Percentiles rank a stretch among this genome's conserved stretches.
Evolutionary conservation across 169 alveolate genomes (phyloP).

Genomic region (Plasmodium relictum): DNA sequence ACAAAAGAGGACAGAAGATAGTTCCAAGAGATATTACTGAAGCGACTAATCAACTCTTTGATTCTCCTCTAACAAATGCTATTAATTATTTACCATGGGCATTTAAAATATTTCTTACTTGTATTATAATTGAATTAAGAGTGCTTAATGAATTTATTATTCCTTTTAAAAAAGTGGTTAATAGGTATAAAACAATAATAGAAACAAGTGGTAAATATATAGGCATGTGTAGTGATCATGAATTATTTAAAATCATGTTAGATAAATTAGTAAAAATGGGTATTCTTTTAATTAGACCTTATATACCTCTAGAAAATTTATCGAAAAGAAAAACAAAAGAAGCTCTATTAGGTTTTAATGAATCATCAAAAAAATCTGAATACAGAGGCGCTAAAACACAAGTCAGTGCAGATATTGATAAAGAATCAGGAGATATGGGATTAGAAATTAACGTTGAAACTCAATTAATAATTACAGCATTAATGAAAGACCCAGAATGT

Average conservation of each 20-base stretch:
- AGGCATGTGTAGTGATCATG: conserved; percentile 70
- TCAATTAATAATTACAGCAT: conserved; percentile 66
- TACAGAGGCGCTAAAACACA: conserved; percentile 25
- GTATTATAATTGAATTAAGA: conserved; percentile 79
- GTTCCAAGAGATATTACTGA: conserved; percentile 82
- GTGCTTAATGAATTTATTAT: conserved; percentile 81
- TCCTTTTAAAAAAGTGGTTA: conserved; percentile 79
- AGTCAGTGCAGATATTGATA: conserved; percentile 62
- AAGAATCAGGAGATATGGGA: conserved; percentile 75
- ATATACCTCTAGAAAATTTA: conserved; percentile 76
- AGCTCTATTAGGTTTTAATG: conserved; percentile 57
- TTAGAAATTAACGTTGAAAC: conserved; percentile 65
- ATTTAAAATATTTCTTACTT: conserved; percentile 80
- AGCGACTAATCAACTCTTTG: conserved; percentile 81
- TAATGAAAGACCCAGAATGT: conserved; percentile 73
- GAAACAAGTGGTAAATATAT: conserved; percentile 81
- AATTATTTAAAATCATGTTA: conserved; percentile 78
- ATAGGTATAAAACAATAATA: conserved; percentile 80
- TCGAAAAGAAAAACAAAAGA: conserved; percentile 53
- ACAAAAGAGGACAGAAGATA: conserved; percentile 79
- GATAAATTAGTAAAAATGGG: conserved; percentile 79
- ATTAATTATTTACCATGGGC: conserved; percentile 80
- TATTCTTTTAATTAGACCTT: conserved; percentile 81
- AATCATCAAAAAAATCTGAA: conserved; percentile 14
- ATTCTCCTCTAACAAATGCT: conserved; percentile 81